Evolutionary conservation across 2,329 filamentous ascomycete species (phyloP), one percentile per base, ranked within the genome.

Genomic region (Nannizzia gypsea): DNA sequence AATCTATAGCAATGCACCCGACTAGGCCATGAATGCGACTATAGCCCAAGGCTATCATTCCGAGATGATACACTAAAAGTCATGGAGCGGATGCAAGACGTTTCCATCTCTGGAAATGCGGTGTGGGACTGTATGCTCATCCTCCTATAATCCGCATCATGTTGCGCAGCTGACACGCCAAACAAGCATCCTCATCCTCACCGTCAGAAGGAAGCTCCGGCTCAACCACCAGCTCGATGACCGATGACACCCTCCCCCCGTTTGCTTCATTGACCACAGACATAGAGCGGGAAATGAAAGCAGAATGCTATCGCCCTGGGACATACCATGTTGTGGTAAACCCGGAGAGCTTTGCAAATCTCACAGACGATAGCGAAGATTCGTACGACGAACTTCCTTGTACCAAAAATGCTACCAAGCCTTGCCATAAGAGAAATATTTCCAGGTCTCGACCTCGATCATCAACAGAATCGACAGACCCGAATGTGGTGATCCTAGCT

Each of bases 261-360:
- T 84, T 83, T 67, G 69, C 76, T 34, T 68, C 71, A 13, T 73
- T 84, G 59, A 79, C 74, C 1, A 82, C 74, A 28, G 81, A 84
- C 62, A 80, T 82, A 64, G 81, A 83, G 28, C 73, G 81, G 44
- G 81, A 84, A 66, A 75, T 72, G 61, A 83, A 83, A 66, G 81
- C 81, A 15, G 75, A 78, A 57, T 70, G 70, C 6, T 73, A 73
- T 40, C 70, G 69, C 36, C 80, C 81, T 1, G 81, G 81, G 15
- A 82, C 80, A 1, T 83, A 79, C 67, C 74, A 79, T 66, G 79
- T 83, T 20, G 72, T 83, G 20, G 76, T 79, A 59, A 80, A 81
- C 44, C 80, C 77, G 3, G 74, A 77, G 15, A 83, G 78, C 67
- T 83, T 84, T 65, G 71, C 73, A 26, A 71, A 74, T 31, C 68